Evolutionary conservation across 805 yeast genomes (phyloP), one percentile per base, ranked within the genome.

Genomic region (Candida maesae): DNA sequence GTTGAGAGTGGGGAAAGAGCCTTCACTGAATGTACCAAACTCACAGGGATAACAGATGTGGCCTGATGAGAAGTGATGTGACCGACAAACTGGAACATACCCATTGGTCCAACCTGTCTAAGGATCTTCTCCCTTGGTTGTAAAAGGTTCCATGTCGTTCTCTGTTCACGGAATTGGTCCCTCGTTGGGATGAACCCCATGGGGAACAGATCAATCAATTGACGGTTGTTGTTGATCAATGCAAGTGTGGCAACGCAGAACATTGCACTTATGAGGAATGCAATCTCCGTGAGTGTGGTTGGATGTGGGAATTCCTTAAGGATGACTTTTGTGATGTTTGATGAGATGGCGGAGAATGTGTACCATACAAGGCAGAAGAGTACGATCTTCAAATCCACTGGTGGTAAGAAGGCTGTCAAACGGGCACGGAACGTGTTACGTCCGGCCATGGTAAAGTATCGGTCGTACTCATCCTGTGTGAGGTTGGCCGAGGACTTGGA

Each of bases 21-120:
- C 66, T 93, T 93, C 52, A 91, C 81, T 8, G 97, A 89, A 61
- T 91, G 97, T 16, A 93, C 97, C 49, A 90, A 66, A 5, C 96
- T 85, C n/a, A 93, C 96, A 0, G 96, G 96, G 38, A 93, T 86
- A 46, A 85, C 63, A 2, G 90, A 76, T 2, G 96, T 89, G n/a
- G 98, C 91, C 58, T 85, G 84, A 60, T 90, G 96, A 7, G 95
- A 78, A 12, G 95, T 78, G 47, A 90, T 79, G 62, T 91, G 98
- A 16, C 98, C 99, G 16, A 82, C 68, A 51, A 91, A 85, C 67
- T 91, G 98, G 66, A 91, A 93, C 46, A 81, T 68, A 7, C 97
- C 98, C 95, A 91, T 88, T 15, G 98, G 98, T 17, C 87, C 75
- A 0, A 95, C 87, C 12, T 88, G 81, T 36, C 67, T 56, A 13